Conservation (phyloP, 106 monocot species). For the Dendrobium huoshanense region DNA sequence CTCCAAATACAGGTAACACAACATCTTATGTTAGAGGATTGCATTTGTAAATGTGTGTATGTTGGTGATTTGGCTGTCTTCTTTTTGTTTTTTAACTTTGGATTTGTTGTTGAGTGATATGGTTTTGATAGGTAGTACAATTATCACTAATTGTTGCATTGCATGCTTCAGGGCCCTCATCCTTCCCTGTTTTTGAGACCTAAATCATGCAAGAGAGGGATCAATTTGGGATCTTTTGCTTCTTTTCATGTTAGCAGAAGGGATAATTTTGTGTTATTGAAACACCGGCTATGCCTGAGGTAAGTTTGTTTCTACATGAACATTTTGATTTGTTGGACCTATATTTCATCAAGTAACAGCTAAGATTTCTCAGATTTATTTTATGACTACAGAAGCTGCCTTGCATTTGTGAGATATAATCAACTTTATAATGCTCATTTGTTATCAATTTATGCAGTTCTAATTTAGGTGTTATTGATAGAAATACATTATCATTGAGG, state of each 20-base stretch:
- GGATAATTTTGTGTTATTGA: background rate
- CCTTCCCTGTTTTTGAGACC: background rate
- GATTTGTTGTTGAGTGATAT: background rate
- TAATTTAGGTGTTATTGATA: background rate
- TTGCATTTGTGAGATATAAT: background rate
- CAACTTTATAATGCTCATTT: background rate
- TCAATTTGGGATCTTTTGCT: slow-evolving; percentile 1
- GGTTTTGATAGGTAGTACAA: background rate
- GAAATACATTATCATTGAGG: background rate
- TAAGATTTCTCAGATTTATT: background rate
- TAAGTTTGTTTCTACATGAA: slow-evolving; percentile 8
- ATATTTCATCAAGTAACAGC: background rate
- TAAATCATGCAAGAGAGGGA: background rate
- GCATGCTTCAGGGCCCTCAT: slow-evolving; percentile 1
- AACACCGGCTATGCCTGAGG: slow-evolving; percentile 1
- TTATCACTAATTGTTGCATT: slow-evolving; percentile 3
- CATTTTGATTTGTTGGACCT: slow-evolving; percentile 3
- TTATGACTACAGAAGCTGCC: background rate
- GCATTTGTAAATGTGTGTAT: background rate
- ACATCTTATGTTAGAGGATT: background rate
- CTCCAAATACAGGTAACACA: slow-evolving; percentile 5
- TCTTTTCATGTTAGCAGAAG: background rate
- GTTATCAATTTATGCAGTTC: background rate
- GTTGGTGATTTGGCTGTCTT: background rate
- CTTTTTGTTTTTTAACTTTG: background rate